These are phyloP conservation scores for Exidia glandulosa DNA, from an alignment of 768 basidiomycete genomes.

Conservation along the genomic window DNA sequence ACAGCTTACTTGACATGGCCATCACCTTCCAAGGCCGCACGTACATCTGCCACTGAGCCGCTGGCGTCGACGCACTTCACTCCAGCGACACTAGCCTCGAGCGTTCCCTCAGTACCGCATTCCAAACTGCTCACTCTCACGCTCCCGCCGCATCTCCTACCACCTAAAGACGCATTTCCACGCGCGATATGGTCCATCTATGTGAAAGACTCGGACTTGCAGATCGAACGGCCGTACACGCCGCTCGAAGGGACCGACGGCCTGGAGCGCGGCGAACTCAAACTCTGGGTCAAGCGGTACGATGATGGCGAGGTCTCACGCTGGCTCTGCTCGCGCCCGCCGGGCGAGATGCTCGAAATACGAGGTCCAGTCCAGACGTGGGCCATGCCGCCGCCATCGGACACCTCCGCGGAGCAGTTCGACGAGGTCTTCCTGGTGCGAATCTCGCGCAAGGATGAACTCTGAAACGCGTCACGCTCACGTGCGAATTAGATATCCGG, in stretches of 20 bases:
- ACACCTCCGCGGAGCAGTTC: constrained; percentile 43
- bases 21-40: constrained; percentile 8
- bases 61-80: constrained; percentile 35
- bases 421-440: constrained; percentile 73
- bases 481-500: constrained; percentile 69
- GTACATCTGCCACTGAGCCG: constrained; percentile 9
- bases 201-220: constrained; percentile 80
- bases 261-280: constrained; percentile 45
- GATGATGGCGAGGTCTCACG: constrained; percentile 68
- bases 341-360: constrained; percentile 61
- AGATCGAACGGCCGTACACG: constrained; percentile 79
- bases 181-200: constrained; percentile 62
- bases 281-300: constrained; percentile 76
- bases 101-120: background rate
- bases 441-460: background rate
- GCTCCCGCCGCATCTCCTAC: constrained; percentile 19
- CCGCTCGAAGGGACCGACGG: constrained; percentile 59
- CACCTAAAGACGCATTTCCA: constrained; percentile 25
- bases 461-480: background rate
- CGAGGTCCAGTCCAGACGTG: constrained; percentile 68
- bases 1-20: background rate
- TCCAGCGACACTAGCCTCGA: constrained; percentile 43
- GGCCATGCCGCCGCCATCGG: constrained; percentile 25
- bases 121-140: constrained; percentile 49
- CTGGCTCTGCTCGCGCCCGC: constrained; percentile 64